These are phyloP conservation scores for Ustilago esculenta DNA, from an alignment of 1,284 basidiomycete species.

Conservation along the genomic window DNA sequence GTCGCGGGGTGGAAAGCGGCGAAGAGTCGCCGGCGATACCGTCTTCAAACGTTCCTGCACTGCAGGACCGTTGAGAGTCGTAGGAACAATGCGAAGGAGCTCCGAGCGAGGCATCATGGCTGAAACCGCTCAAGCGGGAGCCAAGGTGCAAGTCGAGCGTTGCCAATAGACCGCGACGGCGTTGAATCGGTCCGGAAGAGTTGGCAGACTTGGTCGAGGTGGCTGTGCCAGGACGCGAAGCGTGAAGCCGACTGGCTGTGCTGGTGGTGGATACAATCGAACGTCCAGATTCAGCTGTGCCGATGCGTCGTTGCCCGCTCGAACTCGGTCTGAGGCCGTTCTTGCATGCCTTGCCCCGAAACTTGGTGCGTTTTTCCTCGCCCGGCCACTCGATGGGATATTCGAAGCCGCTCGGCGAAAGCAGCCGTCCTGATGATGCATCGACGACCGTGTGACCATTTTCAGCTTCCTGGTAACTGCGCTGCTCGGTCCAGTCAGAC, in stretches of 20 bases:
- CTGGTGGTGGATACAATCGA: constrained; percentile 2
- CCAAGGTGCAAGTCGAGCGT: constrained; percentile 16
- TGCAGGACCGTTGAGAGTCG: constrained; percentile 15
- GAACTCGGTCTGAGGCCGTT: not conserved
- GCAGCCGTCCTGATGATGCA: not conserved
- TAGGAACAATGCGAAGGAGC: not conserved
- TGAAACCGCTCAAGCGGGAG: constrained; percentile 3
- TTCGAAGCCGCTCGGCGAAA: not conserved
- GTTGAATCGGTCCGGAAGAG: constrained; percentile 8
- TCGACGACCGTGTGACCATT: too few species aligned
- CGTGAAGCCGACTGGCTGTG: not conserved
- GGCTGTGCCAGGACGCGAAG: constrained; percentile 9
- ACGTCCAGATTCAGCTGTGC: constrained; percentile 20
- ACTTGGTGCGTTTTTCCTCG: not conserved
- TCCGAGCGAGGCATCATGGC: constrained; percentile 5
- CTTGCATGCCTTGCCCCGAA: not conserved
- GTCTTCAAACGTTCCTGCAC: constrained; percentile 31
- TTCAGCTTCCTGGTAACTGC: too few species aligned
- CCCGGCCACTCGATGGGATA: not conserved
- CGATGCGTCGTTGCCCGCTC: not conserved
- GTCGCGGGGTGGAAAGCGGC: not conserved
- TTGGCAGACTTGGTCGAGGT: constrained; percentile 11
- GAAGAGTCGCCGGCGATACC: not conserved
- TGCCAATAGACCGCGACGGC: constrained; percentile 7
- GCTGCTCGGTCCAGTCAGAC: too few species aligned